Evolutionary conservation across 495 filamentous ascomycete genomes (phyloP), one percentile per base, ranked within the genome.

Genomic region (Daldinia vernicosa): DNA sequence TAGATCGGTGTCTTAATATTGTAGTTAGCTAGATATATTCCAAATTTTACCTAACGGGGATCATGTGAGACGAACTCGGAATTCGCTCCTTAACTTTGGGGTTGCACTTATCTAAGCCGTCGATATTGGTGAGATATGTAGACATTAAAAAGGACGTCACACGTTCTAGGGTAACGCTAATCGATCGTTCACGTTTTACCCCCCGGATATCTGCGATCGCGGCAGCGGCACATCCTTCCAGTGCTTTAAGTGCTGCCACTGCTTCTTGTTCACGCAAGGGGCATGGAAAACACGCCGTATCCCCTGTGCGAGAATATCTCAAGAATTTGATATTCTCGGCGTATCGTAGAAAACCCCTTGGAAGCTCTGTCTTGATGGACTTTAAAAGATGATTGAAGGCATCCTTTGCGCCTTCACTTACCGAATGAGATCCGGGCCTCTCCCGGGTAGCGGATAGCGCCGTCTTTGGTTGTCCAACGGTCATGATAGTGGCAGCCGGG

Each of bases 231-330:
- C 85, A 85, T n/a, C 86, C 90, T 76, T 93, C 90, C 4, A 92
- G 76, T 26, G 86, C 89, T 76, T 92, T 93, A 74, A 92, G 79
- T 3, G 90, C 90, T 4, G 88, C 87, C 4, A 85, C 80, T 0
- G 87, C 87, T 72, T 93, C 89, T 11, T 89, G 90, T 76, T 92
- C 89, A 72, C 89, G 91, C 71, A 92, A 84, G 8, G 90, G 90
- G 63, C 86, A 89, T 0, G 91, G 90, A 53, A 90, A 85, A 50
- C 76, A 79, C 7, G 77, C 74, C 22, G 59, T 37, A 52, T 82
- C 77, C 17, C 77, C 77, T 15, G 75, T 67, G 53, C 54, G 61
- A 15, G 78, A 78, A 30, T 74, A 28, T 27, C 69, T 69, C 19
- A 65, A 74, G 59, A 84, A 79, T 5, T 50, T 63, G 59, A 82